Conservation (phyloP, 106 monocot species). For the Dioscorea dumetorum region DNA sequence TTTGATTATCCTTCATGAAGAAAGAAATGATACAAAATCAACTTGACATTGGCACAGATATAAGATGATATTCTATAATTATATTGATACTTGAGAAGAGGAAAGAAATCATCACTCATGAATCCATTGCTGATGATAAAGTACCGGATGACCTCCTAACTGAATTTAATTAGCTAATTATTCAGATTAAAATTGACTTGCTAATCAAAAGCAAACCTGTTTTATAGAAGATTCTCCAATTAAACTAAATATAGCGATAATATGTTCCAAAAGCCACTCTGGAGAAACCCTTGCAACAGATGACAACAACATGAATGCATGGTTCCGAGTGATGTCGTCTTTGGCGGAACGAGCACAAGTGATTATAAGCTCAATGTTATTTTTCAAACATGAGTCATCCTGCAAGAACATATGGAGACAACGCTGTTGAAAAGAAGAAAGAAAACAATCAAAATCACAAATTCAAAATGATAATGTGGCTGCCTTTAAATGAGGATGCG, state of each 20-base stretch:
- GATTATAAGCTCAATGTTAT: slow-evolving; percentile 49
- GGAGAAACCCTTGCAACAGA: slow-evolving; percentile 64
- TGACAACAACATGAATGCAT: slow-evolving; percentile 61
- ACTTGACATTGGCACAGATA: too few species aligned
- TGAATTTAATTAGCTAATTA: too few species aligned
- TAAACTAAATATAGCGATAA: slow-evolving; percentile 52
- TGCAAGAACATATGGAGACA: slow-evolving; percentile 24
- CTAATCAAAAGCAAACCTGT: slow-evolving; percentile 45
- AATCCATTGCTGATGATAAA: too few species aligned
- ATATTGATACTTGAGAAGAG: too few species aligned
- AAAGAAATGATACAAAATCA: too few species aligned
- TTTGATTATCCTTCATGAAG: too few species aligned
- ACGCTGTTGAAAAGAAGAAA: background rate
- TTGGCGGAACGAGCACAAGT: slow-evolving; percentile 46
- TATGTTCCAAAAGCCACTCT: slow-evolving; percentile 55
- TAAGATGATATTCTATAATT: too few species aligned
- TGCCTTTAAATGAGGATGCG: too few species aligned
- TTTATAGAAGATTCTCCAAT: slow-evolving; percentile 64
- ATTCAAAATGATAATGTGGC: too few species aligned
- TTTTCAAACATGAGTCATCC: slow-evolving; percentile 33
- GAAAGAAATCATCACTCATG: too few species aligned
- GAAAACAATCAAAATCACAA: background rate
- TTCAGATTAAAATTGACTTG: too few species aligned
- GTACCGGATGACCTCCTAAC: too few species aligned
- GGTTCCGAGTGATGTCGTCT: slow-evolving; percentile 55